Evolutionary conservation across 768 basidiomycete species (phyloP).

Genomic region (Kondoa subrosea): DNA sequence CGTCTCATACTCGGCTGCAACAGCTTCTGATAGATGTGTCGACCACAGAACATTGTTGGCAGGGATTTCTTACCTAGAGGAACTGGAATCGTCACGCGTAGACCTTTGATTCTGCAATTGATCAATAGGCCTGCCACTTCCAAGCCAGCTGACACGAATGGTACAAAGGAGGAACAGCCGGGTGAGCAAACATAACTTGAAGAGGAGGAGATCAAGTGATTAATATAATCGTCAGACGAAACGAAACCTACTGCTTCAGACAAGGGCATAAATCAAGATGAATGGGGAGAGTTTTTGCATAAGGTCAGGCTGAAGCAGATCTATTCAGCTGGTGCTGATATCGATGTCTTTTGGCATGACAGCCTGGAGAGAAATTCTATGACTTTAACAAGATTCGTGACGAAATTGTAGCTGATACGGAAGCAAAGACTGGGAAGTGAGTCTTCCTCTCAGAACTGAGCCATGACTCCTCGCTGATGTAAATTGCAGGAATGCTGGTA

Average conservation of each 20-base stretch:
- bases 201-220: slow-evolving; percentile 32
- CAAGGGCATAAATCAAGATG: slow-evolving; percentile 69
- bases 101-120: slow-evolving; percentile 90
- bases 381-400: slow-evolving; percentile 93
- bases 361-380: slow-evolving; percentile 92
- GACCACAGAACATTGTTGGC: slow-evolving; percentile 67
- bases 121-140: slow-evolving; percentile 57
- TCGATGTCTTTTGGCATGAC: slow-evolving; percentile 23
- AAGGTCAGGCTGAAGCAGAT: not conserved
- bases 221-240: slow-evolving; percentile 34
- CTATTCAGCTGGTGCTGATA: not conserved
- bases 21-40: not conserved
- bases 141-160: slow-evolving; percentile 25
- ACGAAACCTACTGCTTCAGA: slow-evolving; percentile 59
- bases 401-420: slow-evolving; percentile 91
- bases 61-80: slow-evolving; percentile 97
- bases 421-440: slow-evolving; percentile 70
- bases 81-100: slow-evolving; percentile 92
- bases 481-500: slow-evolving; percentile 53
- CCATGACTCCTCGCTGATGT: not conserved
- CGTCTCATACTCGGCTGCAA: slow-evolving; percentile 3
- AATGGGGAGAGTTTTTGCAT: slow-evolving; percentile 97
- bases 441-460: not conserved
- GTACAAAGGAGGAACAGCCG: slow-evolving; percentile 10
- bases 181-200: slow-evolving; percentile 9